Evolutionary conservation across 2,329 filamentous ascomycete genomes (phyloP), one percentile per base, ranked within the genome.

Genomic region (Geosmithia putterillii): DNA sequence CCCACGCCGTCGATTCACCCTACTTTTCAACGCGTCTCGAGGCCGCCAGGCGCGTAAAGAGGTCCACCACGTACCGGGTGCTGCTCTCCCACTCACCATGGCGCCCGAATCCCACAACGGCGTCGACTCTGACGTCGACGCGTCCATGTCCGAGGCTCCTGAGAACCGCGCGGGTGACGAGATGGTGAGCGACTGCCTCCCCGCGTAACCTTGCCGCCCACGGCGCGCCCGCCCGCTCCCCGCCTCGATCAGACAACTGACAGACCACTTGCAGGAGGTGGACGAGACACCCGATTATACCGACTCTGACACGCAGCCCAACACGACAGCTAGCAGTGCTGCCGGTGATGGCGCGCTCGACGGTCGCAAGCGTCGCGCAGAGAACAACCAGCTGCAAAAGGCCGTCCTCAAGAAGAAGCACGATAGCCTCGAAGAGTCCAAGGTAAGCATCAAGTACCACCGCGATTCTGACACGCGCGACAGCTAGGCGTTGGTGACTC

Each of bases 341-440:
- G 80, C 74, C 44, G 90, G 88, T 43, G 90, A 95, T 52, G 64
- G 67, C 38, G 57, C 71, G 37, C 65, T 67, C 40, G 90, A 96
- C 67, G 88, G 87, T 23, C 81, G 89, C 42, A 94, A 84, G 68
- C 80, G 82, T 57, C 80, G 90, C 53, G 83, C 86, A 45, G 88
- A 95, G 58, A 89, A 83, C 46, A 87, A 88, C 51, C 83, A 94
- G 62, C 73, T 96, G 57, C 83, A 92, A 45, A 86, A 94, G 60
- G 94, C 82, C 61, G 86, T 95, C 48, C 83, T 95, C 54, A 89
- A 88, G 57, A 94, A 86, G 71, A 95, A 98, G 62, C 92, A 95
- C 57, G 87, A 94, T 56, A 78, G 83, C 43, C 65, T 98, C 7
- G 88, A 90, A 57, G 87, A 94, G 58, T 94, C 86, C 41, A 96